phyloP scores from a whole-genome alignment of 768 basidiomycete species.

The Fistulinella prunicolor region DNA sequence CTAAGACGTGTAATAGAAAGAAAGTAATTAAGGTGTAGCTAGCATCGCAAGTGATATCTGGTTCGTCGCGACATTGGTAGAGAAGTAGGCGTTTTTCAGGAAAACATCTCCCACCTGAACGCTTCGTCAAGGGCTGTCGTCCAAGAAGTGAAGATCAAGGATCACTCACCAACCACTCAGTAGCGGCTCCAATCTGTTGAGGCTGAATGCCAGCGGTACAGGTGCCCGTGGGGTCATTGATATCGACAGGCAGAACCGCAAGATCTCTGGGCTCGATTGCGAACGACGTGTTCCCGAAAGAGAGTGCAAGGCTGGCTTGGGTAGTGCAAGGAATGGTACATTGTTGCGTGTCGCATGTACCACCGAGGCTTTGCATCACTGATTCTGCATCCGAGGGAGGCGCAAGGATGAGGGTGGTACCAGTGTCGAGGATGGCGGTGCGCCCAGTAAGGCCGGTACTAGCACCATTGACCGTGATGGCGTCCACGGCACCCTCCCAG shows the following conservation, averaged over 20 bases:
- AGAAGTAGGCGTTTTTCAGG: slow-evolving; percentile 76
- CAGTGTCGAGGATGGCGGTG: slow-evolving; percentile 64
- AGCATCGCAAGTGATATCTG: slow-evolving; percentile 58
- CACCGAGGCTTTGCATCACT: slow-evolving; percentile 60
- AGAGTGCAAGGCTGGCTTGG: slow-evolving; percentile 49
- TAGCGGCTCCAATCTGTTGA: slow-evolving; percentile 54
- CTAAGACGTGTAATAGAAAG: not conserved
- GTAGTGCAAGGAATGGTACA: slow-evolving; percentile 69
- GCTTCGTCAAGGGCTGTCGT: not conserved
- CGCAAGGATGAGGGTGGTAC: slow-evolving; percentile 44
- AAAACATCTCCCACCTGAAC: slow-evolving; percentile 64
- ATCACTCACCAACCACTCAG: slow-evolving; percentile 64
- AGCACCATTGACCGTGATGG: slow-evolving; percentile 55
- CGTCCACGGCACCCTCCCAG: slow-evolving; percentile 72
- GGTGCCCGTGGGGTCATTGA: slow-evolving; percentile 51
- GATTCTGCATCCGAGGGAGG: slow-evolving; percentile 49
- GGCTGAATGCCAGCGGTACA: slow-evolving; percentile 72
- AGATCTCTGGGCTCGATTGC: slow-evolving; percentile 66
- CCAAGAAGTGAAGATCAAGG: not conserved
- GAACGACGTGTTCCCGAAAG: slow-evolving; percentile 57
- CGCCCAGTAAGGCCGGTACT: slow-evolving; percentile 53
- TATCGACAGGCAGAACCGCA: slow-evolving; percentile 50
- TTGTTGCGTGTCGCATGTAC: slow-evolving; percentile 44
- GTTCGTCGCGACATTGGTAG: slow-evolving; percentile 57
- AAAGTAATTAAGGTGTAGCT: slow-evolving; percentile 26